A percentile compares a stretch with the other conserved stretches of the same genome.
phyloP scores from a whole-genome alignment of 108 stramenopile genomes.

The Nitzschia sp. region DNA sequence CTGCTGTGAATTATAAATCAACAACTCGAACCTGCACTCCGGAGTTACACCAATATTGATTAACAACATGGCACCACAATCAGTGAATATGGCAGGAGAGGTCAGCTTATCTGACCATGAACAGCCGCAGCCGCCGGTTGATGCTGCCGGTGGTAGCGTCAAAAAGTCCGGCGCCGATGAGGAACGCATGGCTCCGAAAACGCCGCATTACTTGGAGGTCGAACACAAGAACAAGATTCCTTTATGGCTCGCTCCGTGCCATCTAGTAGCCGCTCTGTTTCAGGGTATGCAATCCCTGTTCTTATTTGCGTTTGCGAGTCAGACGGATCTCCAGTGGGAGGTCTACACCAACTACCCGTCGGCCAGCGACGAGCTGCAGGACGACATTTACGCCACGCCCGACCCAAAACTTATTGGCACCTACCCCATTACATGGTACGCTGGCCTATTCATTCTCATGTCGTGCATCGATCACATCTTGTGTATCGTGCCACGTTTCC shows the following conservation, averaged over 20 bases:
- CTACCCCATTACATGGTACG: constrained; percentile 26
- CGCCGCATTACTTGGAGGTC: constrained; percentile 10
- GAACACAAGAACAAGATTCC: constrained; percentile 21
- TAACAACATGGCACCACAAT: neutral
- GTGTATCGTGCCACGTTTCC: constrained; percentile 16
- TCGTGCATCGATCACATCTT: constrained; percentile 26
- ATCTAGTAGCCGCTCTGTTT: constrained; percentile 15
- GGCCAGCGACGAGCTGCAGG: neutral
- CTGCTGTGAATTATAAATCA: no score
- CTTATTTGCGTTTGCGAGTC: constrained; percentile 18
- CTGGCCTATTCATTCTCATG: constrained; percentile 19
- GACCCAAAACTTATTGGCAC: neutral
- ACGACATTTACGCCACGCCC: neutral
- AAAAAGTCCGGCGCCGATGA: neutral
- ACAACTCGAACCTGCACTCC: no score
- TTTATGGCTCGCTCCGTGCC: neutral
- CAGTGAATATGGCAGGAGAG: neutral
- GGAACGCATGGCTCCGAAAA: neutral
- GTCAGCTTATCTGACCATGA: neutral
- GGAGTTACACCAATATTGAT: no score
- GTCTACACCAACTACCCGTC: constrained; percentile 22
- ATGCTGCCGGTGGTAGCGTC: no score
- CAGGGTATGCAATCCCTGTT: constrained; percentile 22
- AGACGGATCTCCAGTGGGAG: constrained; percentile 12
- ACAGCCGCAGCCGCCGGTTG: no score